A percentile compares a stretch with the other conserved stretches of the same genome.
phyloP scores from a whole-genome alignment of 2,329 filamentous ascomycete species.

The Ophiostoma novo-ulmi region DNA sequence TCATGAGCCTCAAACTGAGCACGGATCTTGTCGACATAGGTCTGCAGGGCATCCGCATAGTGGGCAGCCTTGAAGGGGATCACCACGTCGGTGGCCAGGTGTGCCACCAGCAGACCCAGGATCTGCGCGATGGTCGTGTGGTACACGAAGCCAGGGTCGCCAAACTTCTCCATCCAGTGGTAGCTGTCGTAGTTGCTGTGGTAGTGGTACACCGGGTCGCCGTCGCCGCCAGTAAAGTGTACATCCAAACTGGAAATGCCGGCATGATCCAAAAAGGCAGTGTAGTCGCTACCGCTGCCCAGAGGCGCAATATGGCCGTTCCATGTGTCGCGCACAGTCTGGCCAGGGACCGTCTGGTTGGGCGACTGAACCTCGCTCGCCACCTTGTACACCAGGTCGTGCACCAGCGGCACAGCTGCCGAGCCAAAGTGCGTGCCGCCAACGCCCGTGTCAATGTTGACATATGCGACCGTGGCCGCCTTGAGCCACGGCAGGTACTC shows the following conservation, averaged over 20 bases:
- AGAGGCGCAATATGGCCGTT: slow-evolving; percentile 57
- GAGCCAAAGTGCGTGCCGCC: slow-evolving; percentile 59
- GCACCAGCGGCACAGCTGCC: slow-evolving; percentile 68
- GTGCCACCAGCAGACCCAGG: slow-evolving; percentile 56
- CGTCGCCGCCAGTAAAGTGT: slow-evolving; percentile 45
- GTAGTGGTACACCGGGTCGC: slow-evolving; percentile 65
- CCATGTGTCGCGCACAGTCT: slow-evolving; percentile 67
- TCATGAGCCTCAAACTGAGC: slow-evolving; percentile 39
- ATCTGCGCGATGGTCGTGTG: slow-evolving; percentile 63
- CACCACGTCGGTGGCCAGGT: slow-evolving; percentile 57
- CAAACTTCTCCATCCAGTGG: slow-evolving; percentile 79
- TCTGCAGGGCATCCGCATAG: slow-evolving; percentile 54
- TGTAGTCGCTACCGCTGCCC: slow-evolving; percentile 69
- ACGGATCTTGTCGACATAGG: slow-evolving; percentile 50
- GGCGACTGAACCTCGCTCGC: slow-evolving; percentile 61
- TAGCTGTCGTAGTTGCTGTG: slow-evolving; percentile 86
- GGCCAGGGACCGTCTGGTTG: slow-evolving; percentile 66
- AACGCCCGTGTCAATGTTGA: slow-evolving; percentile 78
- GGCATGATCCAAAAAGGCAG: slow-evolving; percentile 67
- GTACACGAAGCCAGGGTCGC: slow-evolving; percentile 64
- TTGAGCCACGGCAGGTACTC: slow-evolving; percentile 79
- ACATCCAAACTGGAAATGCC: slow-evolving; percentile 63
- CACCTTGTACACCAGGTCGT: slow-evolving; percentile 65
- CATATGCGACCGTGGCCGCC: slow-evolving; percentile 67
- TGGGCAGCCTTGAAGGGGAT: slow-evolving; percentile 60